Base-by-base conservation (phyloP, 495 filamentous ascomycete genomes). In the Penicillium egyptiacum region DNA sequence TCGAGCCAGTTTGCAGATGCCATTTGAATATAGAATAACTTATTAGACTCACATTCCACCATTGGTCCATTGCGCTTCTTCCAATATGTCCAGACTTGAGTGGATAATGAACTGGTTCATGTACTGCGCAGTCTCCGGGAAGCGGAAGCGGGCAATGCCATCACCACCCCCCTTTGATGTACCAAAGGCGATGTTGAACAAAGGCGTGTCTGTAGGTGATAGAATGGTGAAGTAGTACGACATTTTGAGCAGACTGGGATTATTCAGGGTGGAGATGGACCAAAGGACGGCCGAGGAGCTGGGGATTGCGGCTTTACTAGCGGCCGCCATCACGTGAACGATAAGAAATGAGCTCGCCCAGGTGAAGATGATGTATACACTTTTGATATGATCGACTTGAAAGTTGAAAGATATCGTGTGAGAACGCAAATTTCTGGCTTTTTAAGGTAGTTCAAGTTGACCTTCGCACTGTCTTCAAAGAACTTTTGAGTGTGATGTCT, bases 61-160 rank as follows among this genome's bases (percentile, higher is more conserved):
- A 59, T 73, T 87, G 12, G 80, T 85, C 94, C 95, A 98, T 73
- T 97, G 93, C 19, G 91, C 82, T 66, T 98, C 94, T 72, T 98
- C 94, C 22, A 96, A 86, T 44, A 97, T 91, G 68, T 98, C 94
- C 42, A 98, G 76, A 62, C 87, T 88, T 52, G 87, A 88, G 76
- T 98, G 93, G 45, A 94, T 86, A 71, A 98, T 89, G 79, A 98
- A 97, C 73, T 96, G 94, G 78, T 96, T 97, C 85, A 96, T 89
- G 69, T 93, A 87, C 49, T 89, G 84, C 25, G 91, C 88, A 59
- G 95, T 87, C 45, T 92, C 87, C 30, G 79, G 83, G 81, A 96
- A 97, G 59, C 75, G 73, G 69, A 82, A 81, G 37, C 90, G 86
- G 25, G 94, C 78, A 64, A 91, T 81, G 62, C 94, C 94, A 80